Conservation (phyloP, 768 basidiomycete genomes). For the Tricholoma sp. region DNA sequence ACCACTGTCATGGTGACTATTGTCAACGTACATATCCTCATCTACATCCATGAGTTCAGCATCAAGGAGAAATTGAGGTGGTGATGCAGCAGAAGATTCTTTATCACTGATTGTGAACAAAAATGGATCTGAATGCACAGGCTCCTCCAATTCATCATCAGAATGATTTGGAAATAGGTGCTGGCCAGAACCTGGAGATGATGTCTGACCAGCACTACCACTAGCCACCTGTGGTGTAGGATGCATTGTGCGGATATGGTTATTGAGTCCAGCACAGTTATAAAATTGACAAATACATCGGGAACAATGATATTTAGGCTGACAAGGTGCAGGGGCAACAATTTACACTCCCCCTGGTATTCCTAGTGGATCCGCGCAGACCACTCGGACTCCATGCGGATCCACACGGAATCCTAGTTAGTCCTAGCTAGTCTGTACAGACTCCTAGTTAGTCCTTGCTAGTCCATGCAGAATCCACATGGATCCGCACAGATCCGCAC, state of each 20-base stretch:
- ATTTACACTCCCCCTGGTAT: too few species aligned
- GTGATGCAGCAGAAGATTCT: background rate
- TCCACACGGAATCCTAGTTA: too few species aligned
- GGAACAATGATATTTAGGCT: background rate
- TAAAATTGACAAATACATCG: background rate
- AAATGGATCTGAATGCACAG: background rate
- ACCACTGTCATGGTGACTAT: background rate
- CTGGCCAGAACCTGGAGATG: background rate
- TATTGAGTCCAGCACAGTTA: background rate
- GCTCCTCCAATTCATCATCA: background rate
- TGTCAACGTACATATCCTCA: background rate
- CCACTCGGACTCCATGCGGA: too few species aligned
- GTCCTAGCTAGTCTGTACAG: too few species aligned
- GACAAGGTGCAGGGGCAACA: background rate
- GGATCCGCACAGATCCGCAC: too few species aligned
- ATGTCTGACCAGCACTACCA: background rate
- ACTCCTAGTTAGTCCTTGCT: too few species aligned
- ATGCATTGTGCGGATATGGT: background rate
- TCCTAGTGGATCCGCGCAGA: too few species aligned
- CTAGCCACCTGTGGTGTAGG: background rate
- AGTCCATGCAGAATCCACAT: too few species aligned
- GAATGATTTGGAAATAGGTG: background rate
- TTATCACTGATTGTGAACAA: background rate
- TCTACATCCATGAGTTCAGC: background rate
- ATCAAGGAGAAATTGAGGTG: background rate